Conservation (phyloP, 2,329 filamentous ascomycete species). For the Aspergillus hortae region DNA sequence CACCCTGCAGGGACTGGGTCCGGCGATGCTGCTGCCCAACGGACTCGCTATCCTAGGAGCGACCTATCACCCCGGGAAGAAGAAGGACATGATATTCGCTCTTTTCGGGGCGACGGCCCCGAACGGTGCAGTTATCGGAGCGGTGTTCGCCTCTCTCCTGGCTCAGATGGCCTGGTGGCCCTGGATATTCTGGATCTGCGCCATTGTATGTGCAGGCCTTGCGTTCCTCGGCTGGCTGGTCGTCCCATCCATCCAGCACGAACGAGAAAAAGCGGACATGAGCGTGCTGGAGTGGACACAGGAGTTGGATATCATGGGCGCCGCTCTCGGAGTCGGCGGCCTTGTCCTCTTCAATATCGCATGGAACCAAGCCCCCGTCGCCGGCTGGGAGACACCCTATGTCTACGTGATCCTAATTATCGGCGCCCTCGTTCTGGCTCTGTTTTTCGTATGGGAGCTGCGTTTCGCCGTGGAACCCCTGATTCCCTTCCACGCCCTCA, state of each 20-base stretch:
- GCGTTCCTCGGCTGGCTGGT: constrained; percentile 35
- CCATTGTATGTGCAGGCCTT: constrained; percentile 32
- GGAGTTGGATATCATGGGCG: constrained; percentile 40
- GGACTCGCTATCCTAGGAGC: constrained; percentile 59
- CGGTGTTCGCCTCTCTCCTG: constrained; percentile 40
- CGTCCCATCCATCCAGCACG: constrained; percentile 17
- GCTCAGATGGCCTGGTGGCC: constrained; percentile 50
- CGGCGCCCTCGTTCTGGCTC: constrained; percentile 51
- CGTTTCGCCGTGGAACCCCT: constrained; percentile 49
- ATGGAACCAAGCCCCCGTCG: constrained; percentile 62
- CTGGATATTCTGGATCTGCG: constrained; percentile 49
- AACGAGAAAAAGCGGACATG: neutral
- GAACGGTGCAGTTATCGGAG: constrained; percentile 42
- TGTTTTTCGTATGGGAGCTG: constrained; percentile 55
- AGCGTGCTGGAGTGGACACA: neutral
- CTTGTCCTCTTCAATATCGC: constrained; percentile 64
- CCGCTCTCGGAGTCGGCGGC: constrained; percentile 49
- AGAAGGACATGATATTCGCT: constrained; percentile 60
- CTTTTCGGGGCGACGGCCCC: constrained; percentile 51
- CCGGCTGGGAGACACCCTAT: constrained; percentile 56
- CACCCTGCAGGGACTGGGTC: constrained; percentile 55
- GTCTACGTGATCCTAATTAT: constrained; percentile 57
- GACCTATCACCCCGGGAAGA: constrained; percentile 54
- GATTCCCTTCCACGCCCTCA: constrained; percentile 50
- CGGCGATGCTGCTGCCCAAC: constrained; percentile 62